These are phyloP conservation scores for Talaromyces atroroseus DNA, from an alignment of 2,329 filamentous ascomycete species.

Conservation along the genomic window DNA sequence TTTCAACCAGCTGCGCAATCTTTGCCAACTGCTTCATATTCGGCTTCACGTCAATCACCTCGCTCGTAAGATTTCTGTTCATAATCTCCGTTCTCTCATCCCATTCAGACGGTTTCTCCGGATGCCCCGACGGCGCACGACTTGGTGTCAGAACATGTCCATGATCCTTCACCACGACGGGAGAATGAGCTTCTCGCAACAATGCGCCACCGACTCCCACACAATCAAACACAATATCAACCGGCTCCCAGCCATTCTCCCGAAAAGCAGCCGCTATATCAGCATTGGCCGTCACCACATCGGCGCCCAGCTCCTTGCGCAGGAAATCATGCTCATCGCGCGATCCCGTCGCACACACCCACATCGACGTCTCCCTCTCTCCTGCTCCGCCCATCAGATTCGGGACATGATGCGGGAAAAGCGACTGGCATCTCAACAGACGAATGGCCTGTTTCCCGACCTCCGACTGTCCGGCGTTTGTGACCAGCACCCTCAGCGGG, in stretches of 20 bases:
- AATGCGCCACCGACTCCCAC: conserved; percentile 25
- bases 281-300: conserved; percentile 30
- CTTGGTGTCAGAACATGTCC: conserved; percentile 28
- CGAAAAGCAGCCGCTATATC: conserved; percentile 30
- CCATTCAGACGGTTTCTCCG: conserved; percentile 10
- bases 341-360: conserved; percentile 35
- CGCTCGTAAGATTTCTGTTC: conserved; percentile 24
- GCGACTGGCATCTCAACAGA: conserved; percentile 29
- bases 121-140: conserved; percentile 9
- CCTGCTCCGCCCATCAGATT: conserved; percentile 7
- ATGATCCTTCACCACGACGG: conserved; percentile 28
- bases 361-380: conserved; percentile 17
- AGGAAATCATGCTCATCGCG: conserved; percentile 24
- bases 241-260: conserved; percentile 27
- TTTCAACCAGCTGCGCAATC: conserved; percentile 33
- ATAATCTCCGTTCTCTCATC: conserved; percentile 13
- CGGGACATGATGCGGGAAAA: conserved; percentile 23
- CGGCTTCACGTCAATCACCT: conserved; percentile 34
- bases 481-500: conserved; percentile 32
- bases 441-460: conserved; percentile 34
- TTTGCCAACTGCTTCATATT: conserved; percentile 28
- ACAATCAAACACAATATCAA: conserved; percentile 40
- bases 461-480: conserved; percentile 31
- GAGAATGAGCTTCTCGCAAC: conserved; percentile 30
- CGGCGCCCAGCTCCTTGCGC: conserved; percentile 25